Evolutionary conservation across 805 yeast species (phyloP).

Genomic region (Pichia nakasei): DNA sequence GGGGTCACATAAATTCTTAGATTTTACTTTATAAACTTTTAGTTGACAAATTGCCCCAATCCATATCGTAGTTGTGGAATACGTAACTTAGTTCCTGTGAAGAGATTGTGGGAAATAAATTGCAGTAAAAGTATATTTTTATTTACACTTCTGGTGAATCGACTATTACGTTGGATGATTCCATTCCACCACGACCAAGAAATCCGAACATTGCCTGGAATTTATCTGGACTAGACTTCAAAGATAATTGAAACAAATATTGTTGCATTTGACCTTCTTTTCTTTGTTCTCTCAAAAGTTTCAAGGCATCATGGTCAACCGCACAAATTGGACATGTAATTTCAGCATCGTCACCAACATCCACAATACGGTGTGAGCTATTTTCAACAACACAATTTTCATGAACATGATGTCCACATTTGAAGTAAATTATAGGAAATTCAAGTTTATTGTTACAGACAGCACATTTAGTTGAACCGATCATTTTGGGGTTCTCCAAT

Average conservation of each 20-base stretch:
- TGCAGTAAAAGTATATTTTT: too few species aligned
- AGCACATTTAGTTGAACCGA: constrained; percentile 48
- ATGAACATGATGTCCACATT: constrained; percentile 82
- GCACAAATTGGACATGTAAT: constrained; percentile 67
- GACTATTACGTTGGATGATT: constrained; percentile 18
- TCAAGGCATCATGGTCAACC: constrained; percentile 59
- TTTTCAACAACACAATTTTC: constrained; percentile 46
- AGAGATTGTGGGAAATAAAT: too few species aligned
- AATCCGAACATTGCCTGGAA: constrained; percentile 73
- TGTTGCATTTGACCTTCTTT: constrained; percentile 51
- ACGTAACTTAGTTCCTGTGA: too few species aligned
- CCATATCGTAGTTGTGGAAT: too few species aligned
- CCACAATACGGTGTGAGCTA: constrained; percentile 8
- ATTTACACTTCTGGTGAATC: too few species aligned
- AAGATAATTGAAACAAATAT: constrained; percentile 51
- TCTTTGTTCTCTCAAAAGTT: constrained; percentile 50
- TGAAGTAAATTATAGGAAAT: constrained; percentile 74
- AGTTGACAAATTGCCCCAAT: too few species aligned
- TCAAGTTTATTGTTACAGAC: constrained; percentile 60
- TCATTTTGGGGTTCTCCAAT: constrained; percentile 36
- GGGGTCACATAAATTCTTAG: too few species aligned
- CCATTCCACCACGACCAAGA: constrained; percentile 84
- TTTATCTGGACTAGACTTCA: constrained; percentile 48
- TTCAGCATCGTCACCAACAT: background rate
- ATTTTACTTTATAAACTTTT: too few species aligned